Base-by-base conservation (phyloP, 2,329 filamentous ascomycete species). In the Chaetothyriales sp. region DNA sequence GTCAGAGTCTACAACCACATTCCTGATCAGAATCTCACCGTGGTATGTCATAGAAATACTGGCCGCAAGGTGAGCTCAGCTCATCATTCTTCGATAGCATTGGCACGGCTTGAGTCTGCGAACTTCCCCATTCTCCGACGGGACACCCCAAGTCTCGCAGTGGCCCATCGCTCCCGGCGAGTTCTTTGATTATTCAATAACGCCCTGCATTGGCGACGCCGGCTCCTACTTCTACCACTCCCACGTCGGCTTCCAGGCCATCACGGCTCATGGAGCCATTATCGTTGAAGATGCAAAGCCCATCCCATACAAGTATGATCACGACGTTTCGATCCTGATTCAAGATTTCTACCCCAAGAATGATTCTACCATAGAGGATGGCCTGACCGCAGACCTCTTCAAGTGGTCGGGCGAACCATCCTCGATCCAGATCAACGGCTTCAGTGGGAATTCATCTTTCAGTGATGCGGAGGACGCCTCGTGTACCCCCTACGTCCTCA, bases 161-260 rank as follows among this genome's bases (percentile, higher is more conserved):
- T 85, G 81, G 81, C 80, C 81, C 0, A 83, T 85, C 40, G 73
- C 77, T 0, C 72, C 79, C 0, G 63, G 68, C 0, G 71, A 77
- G 52, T 85, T 77, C 66, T 85, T 85, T 62, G 82, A 85, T 66
- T 85, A 85, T 60, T 78, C 83, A 58, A 66, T 85, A 5, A 70
- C 70, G 8, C 73, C 77, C 0, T 64, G 74, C 2, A 43, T 63
- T 1, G 75, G 73, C 5, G 73, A 78, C 50, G 74, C 77, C 0
- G 82, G 81, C 5, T 78, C 80, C 0, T 85, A 83, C 61, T 83
- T 81, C 62, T 85, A 84, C 60, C 81, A 85, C 61, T 83, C 80
- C 0, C 82, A 85, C 55, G 71, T 84, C 15, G 80, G 73, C 0
- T 77, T 83, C 53, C 80, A 85, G 60, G 76, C 77, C 0, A 65